phyloP scores from a whole-genome alignment of 2,329 filamentous ascomycete species.

The Beauveria pseudobassiana region DNA sequence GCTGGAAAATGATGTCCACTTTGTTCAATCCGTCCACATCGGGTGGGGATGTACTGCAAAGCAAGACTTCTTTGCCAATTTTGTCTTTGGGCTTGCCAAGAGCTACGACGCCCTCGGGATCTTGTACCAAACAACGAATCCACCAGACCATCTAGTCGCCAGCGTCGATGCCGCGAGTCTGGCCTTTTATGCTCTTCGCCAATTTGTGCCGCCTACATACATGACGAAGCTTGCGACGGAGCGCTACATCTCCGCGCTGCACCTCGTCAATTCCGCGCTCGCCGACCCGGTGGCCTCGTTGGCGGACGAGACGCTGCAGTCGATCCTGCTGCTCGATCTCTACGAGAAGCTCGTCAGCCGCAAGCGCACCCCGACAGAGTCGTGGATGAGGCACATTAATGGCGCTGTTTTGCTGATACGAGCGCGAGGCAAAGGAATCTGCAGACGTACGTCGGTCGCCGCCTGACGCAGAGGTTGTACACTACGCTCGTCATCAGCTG shows the following conservation, averaged over 20 bases:
- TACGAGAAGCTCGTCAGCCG: slow-evolving; percentile 21
- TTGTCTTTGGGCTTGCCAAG: slow-evolving; percentile 17
- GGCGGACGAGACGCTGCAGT: slow-evolving; percentile 17
- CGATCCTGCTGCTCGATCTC: slow-evolving; percentile 20
- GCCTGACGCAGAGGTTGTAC: slow-evolving; percentile 11
- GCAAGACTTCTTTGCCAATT: slow-evolving; percentile 18
- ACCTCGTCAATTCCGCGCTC: slow-evolving; percentile 6
- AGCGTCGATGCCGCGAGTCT: slow-evolving; percentile 20
- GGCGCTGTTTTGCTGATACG: slow-evolving; percentile 17
- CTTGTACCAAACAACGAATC: slow-evolving; percentile 12
- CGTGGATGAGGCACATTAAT: slow-evolving; percentile 18
- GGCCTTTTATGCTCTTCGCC: slow-evolving; percentile 15
- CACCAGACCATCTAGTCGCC: slow-evolving; percentile 14
- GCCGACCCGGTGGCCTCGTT: neutral
- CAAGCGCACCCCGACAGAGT: neutral
- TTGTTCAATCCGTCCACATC: slow-evolving; percentile 7
- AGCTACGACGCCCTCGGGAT: slow-evolving; percentile 16
- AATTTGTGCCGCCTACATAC: neutral
- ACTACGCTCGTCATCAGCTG: slow-evolving; percentile 13
- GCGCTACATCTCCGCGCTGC: slow-evolving; percentile 1
- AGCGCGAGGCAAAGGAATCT: slow-evolving; percentile 11
- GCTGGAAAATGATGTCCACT: neutral
- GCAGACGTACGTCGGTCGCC: slow-evolving; percentile 13
- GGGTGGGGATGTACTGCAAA: slow-evolving; percentile 17
- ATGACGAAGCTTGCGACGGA: neutral